phyloP scores from a whole-genome alignment of 2,329 filamentous ascomycete species.

The Colletotrichum eremochloae region DNA sequence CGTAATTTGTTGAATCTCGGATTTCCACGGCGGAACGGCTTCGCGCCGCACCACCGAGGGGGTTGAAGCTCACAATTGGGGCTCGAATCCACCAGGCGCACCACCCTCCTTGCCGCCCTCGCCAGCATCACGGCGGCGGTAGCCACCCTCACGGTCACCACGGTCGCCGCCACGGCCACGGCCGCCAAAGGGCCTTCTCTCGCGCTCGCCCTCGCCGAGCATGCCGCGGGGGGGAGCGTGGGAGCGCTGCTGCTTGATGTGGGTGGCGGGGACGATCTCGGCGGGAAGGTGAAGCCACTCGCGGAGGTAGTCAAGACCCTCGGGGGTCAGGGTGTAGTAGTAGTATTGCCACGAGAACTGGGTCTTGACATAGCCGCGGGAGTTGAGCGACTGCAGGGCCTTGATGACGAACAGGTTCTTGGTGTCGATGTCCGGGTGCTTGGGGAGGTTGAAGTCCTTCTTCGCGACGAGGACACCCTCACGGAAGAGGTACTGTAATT shows the following conservation, averaged over 20 bases:
- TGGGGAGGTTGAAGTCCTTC: conserved; percentile 99
- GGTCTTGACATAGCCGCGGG: conserved; percentile 98
- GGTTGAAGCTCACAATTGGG: conserved; percentile 78
- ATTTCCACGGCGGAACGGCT: background rate
- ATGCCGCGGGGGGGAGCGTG: conserved; percentile 98
- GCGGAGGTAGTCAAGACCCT: conserved; percentile 99
- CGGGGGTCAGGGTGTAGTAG: conserved; percentile 99
- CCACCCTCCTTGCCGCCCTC: conserved; percentile 91
- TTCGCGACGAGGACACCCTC: conserved; percentile 94
- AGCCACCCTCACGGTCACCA: conserved; percentile 89
- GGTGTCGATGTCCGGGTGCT: conserved; percentile 98
- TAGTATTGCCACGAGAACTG: conserved; percentile 99
- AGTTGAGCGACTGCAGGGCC: conserved; percentile 97
- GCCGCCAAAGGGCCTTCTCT: conserved; percentile 84
- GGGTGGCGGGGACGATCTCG: conserved; percentile 98
- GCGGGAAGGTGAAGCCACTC: conserved; percentile 99
- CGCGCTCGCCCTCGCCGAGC: conserved; percentile 88
- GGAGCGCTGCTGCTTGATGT: conserved; percentile 99
- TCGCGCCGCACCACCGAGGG: conserved; percentile 1
- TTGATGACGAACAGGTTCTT: conserved; percentile 99
- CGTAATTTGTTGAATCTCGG: background rate
- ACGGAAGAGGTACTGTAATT: conserved; percentile 89
- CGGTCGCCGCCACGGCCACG: conserved; percentile 82
- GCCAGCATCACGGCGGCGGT: conserved; percentile 90
- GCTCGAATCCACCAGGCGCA: conserved; percentile 91